These are phyloP conservation scores for Naumovozyma baii DNA, from an alignment of 805 yeast species.

Conservation along the genomic window DNA sequence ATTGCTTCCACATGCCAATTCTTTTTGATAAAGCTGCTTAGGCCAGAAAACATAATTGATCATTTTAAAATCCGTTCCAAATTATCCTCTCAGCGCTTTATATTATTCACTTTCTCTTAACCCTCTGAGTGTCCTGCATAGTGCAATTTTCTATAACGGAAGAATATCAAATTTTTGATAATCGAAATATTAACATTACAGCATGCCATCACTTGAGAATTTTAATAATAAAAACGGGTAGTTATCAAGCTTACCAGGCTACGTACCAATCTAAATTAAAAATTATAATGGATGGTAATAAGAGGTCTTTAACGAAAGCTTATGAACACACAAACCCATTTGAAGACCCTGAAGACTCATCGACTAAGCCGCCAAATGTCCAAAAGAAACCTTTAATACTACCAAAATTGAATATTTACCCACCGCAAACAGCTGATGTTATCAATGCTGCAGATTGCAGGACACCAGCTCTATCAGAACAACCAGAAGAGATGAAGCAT, in stretches of 20 bases:
- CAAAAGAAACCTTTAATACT: constrained; percentile 5
- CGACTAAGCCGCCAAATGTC: background rate
- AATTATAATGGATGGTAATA: constrained; percentile 9
- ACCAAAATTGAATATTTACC: constrained; percentile 15
- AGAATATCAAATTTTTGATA: too few relatives aligned
- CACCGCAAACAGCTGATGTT: constrained; percentile 9
- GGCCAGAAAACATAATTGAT: constrained; percentile 22
- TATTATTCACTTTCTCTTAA: too few relatives aligned
- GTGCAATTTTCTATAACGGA: too few relatives aligned
- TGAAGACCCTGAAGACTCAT: background rate
- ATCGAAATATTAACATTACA: too few relatives aligned
- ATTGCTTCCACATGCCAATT: background rate
- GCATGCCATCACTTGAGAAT: too few relatives aligned
- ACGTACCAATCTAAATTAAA: background rate
- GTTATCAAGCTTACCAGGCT: too few relatives aligned
- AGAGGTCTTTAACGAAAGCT: constrained; percentile 15
- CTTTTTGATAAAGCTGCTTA: constrained; percentile 5
- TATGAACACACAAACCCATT: constrained; percentile 9
- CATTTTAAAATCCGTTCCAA: too few relatives aligned
- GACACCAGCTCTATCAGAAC: background rate
- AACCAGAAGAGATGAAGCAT: constrained; percentile 1
- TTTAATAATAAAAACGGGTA: too few relatives aligned
- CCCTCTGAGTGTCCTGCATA: too few relatives aligned
- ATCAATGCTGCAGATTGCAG: background rate
- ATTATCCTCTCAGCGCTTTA: too few relatives aligned